These are phyloP conservation scores for Scolecobasidium constrictum DNA, from an alignment of 2,329 filamentous ascomycete species.

Conservation along the genomic window DNA sequence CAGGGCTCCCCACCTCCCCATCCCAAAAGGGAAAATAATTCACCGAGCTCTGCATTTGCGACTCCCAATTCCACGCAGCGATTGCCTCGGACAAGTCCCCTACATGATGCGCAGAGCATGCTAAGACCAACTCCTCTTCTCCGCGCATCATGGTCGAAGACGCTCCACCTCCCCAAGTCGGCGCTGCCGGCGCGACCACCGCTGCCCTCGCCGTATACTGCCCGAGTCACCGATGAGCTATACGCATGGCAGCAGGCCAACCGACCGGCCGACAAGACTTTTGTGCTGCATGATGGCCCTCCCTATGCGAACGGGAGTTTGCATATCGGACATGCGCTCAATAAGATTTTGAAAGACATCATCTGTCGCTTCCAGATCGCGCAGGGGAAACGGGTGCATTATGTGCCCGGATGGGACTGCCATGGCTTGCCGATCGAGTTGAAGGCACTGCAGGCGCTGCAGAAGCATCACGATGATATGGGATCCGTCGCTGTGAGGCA, in stretches of 20 bases:
- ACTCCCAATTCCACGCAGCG: neutral
- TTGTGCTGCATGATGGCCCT: slow-evolving; percentile 87
- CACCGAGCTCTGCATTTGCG: neutral
- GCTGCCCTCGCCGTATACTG: slow-evolving; percentile 43
- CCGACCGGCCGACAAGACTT: slow-evolving; percentile 37
- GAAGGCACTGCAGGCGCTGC: slow-evolving; percentile 64
- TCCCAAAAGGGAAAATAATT: neutral
- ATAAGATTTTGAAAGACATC: slow-evolving; percentile 95
- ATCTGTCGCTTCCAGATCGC: slow-evolving; percentile 73
- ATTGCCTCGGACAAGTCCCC: neutral
- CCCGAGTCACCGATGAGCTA: slow-evolving; percentile 72
- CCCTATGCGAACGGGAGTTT: slow-evolving; percentile 91
- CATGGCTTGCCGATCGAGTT: slow-evolving; percentile 95
- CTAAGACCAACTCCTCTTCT: slow-evolving; percentile 6
- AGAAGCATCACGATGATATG: slow-evolving; percentile 25
- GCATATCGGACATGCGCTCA: slow-evolving; percentile 88
- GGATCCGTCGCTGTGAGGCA: slow-evolving; percentile 47
- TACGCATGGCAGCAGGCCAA: slow-evolving; percentile 67
- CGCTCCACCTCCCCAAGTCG: slow-evolving; percentile 36
- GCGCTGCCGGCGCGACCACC: slow-evolving; percentile 35
- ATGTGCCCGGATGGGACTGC: slow-evolving; percentile 93
- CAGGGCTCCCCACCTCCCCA: neutral
- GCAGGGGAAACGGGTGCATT: slow-evolving; percentile 64
- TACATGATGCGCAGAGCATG: slow-evolving; percentile 7
- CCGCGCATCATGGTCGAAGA: slow-evolving; percentile 7